Evolutionary conservation across 129 eudicot species (phyloP).

Genomic region (Chrysanthemum seticuspe): DNA sequence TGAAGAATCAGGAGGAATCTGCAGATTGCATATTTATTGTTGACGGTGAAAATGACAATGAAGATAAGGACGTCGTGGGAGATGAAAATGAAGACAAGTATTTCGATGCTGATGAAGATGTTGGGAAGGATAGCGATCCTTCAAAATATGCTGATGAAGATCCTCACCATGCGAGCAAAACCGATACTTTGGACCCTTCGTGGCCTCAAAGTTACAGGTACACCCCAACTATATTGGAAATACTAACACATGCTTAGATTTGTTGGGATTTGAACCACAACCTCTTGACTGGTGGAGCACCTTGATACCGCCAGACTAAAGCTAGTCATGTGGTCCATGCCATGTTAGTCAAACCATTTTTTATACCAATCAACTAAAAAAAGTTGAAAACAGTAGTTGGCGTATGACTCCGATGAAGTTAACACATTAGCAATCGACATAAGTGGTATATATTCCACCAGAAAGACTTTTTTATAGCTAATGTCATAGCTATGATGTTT

Average conservation of each 20-base stretch:
- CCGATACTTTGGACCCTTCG: slow-evolving; percentile 18
- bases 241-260: too few species aligned
- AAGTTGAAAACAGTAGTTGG: not conserved
- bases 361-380: not conserved
- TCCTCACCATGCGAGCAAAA: slow-evolving; percentile 22
- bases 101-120: slow-evolving; percentile 9
- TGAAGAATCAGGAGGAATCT: slow-evolving; percentile 51
- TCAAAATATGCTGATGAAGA: slow-evolving; percentile 35
- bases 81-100: slow-evolving; percentile 38
- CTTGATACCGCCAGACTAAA: too few species aligned
- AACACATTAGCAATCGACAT: not conserved
- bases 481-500: not conserved
- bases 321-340: too few species aligned
- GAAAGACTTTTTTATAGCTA: too few species aligned
- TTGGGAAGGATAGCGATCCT: slow-evolving; percentile 42
- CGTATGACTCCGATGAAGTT: not conserved
- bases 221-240: not conserved
- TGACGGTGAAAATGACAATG: slow-evolving; percentile 50
- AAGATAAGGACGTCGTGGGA: slow-evolving; percentile 6
- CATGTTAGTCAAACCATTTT: not conserved
- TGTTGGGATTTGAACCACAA: not conserved
- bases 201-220: slow-evolving; percentile 41
- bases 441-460: not conserved
- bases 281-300: not conserved
- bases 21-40: slow-evolving; percentile 49